Percentiles rank a stretch among this genome's conserved stretches.
These are phyloP conservation scores for Hymenoscyphus albidus DNA, from an alignment of 2,329 filamentous ascomycete species.

Conservation along the genomic window DNA sequence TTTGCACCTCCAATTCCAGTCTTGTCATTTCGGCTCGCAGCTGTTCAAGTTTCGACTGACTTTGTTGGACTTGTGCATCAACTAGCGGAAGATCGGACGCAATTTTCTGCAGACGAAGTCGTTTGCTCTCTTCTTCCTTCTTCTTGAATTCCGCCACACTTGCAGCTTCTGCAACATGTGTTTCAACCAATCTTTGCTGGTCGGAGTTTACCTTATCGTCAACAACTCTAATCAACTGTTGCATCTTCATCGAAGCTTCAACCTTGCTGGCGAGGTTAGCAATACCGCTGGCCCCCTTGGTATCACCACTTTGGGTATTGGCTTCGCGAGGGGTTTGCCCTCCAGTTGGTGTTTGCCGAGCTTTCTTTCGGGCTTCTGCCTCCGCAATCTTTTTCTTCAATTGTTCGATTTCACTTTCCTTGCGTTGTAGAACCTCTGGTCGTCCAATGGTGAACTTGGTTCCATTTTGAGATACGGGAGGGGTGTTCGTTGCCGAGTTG, in stretches of 20 bases:
- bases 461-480: constrained; percentile 20
- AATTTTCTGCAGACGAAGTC: constrained; percentile 33
- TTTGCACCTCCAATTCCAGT: constrained; percentile 32
- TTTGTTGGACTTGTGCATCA: constrained; percentile 34
- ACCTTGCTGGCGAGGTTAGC: constrained; percentile 23
- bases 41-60: constrained; percentile 29
- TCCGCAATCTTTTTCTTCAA: constrained; percentile 45
- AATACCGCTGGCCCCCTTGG: not conserved
- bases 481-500: constrained; percentile 25
- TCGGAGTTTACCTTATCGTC: constrained; percentile 22
- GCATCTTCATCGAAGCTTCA: constrained; percentile 28
- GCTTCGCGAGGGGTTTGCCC: constrained; percentile 27
- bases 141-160: constrained; percentile 27
- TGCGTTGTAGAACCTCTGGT: constrained; percentile 44
- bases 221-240: constrained; percentile 25
- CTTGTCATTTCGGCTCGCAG: constrained; percentile 32
- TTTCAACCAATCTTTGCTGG: constrained; percentile 29
- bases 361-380: constrained; percentile 32
- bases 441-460: constrained; percentile 18
- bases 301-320: constrained; percentile 15
- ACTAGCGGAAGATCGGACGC: constrained; percentile 32
- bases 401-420: constrained; percentile 57
- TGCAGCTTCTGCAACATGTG: constrained; percentile 25
- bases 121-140: constrained; percentile 30
- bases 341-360: constrained; percentile 29